phyloP scores from a whole-genome alignment of 176 grass and related monocot genomes.

The Aegilops umbellulata region DNA sequence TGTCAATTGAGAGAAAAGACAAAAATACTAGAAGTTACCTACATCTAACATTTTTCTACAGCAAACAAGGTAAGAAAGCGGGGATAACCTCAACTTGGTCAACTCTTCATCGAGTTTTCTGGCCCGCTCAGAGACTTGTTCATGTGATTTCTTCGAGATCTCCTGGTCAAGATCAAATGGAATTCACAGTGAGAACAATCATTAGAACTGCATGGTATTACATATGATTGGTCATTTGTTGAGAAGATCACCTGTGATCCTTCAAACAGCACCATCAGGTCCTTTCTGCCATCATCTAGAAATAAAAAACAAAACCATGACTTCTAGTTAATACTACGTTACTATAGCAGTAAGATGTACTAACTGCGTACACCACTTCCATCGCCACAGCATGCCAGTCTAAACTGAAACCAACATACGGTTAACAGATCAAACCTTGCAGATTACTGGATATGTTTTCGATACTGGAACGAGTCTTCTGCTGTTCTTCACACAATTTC shows the following conservation, averaged over 20 bases:
- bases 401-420: not conserved
- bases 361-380: constrained; percentile 1
- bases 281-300: constrained; percentile 69
- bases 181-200: constrained; percentile 18
- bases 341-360: constrained; percentile 8
- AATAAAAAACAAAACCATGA: constrained; percentile 28
- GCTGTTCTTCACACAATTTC: constrained; percentile 90
- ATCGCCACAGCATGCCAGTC: constrained; percentile 11
- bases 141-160: constrained; percentile 76
- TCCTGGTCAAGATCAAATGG: constrained; percentile 32
- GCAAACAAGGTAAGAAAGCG: not conserved
- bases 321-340: constrained; percentile 2
- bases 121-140: constrained; percentile 70
- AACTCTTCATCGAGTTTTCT: constrained; percentile 81
- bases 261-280: constrained; percentile 82
- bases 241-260: constrained; percentile 71
- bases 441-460: constrained; percentile 37
- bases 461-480: constrained; percentile 54
- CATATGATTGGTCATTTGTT: constrained; percentile 13
- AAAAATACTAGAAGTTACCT: not conserved
- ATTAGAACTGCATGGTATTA: constrained; percentile 12
- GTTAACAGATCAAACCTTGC: constrained; percentile 44
- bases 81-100: constrained; percentile 61
- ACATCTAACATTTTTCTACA: not conserved
- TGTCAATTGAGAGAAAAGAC: constrained; percentile 19